Evolutionary conservation across 108 stramenopile species (phyloP).

Genomic region (Heterococcus sp.): DNA sequence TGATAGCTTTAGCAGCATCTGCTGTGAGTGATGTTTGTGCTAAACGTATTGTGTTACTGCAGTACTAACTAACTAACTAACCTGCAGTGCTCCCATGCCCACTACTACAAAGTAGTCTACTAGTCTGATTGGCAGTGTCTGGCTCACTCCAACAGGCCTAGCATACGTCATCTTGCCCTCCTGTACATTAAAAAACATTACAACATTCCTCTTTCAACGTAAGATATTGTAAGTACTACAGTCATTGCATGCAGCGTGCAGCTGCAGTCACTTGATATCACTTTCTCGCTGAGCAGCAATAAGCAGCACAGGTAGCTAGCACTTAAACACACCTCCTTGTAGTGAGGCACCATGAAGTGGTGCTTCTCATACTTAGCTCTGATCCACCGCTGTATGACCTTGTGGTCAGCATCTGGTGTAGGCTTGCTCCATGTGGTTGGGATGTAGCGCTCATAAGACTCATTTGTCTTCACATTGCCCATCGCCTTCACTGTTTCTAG

Average conservation of each 20-base stretch:
- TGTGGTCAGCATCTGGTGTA: constrained; percentile 28
- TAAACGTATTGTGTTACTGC: background rate
- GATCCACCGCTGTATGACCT: constrained; percentile 33
- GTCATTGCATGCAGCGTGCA: no score
- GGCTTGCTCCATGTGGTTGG: constrained; percentile 51
- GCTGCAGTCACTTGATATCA: no score
- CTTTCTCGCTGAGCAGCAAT: no score
- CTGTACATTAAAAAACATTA: background rate
- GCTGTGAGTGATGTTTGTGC: background rate
- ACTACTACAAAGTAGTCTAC: constrained; percentile 48
- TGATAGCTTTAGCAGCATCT: no score
- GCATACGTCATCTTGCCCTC: background rate
- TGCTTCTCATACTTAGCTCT: constrained; percentile 45
- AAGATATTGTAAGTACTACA: no score
- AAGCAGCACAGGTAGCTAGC: background rate
- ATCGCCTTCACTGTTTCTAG: background rate
- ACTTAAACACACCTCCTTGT: background rate
- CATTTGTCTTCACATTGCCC: constrained; percentile 12
- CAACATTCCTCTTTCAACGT: no score
- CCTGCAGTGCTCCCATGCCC: background rate
- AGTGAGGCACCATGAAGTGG: constrained; percentile 39
- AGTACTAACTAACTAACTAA: no score
- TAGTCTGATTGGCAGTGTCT: constrained; percentile 45
- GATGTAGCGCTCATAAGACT: constrained; percentile 49
- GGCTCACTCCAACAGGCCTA: constrained; percentile 9